A percentile compares a stretch with the other conserved stretches of the same genome.
Evolutionary conservation across 352 stramenopile species (phyloP).

Genomic region (Phytophthora pluvialis): DNA sequence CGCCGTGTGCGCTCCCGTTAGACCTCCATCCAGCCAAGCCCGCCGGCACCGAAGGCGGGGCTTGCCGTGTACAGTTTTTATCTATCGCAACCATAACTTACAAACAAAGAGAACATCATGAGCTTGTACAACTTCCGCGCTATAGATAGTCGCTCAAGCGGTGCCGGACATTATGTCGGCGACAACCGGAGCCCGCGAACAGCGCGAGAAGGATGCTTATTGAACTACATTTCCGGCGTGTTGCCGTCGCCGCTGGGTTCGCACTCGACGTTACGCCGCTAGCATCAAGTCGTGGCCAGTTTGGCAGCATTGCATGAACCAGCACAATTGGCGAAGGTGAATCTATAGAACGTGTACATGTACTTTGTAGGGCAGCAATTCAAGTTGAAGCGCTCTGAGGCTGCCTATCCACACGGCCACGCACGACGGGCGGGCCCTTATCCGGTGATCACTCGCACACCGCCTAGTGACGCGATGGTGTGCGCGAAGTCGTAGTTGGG

Average conservation of each 20-base stretch:
- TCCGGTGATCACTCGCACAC: slow-evolving; percentile 93
- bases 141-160: neutral
- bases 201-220: no score
- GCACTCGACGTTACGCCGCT: slow-evolving; percentile 1
- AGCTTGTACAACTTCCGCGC: slow-evolving; percentile 12
- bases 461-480: slow-evolving; percentile 92
- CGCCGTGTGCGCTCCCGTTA: slow-evolving; percentile 8
- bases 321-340: neutral
- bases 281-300: neutral
- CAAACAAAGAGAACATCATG: slow-evolving; percentile 30
- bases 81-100: slow-evolving; percentile 41
- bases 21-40: slow-evolving; percentile 17
- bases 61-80: slow-evolving; percentile 40
- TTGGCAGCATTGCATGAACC: neutral
- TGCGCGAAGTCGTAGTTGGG: slow-evolving; percentile 94
- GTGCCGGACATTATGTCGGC: neutral
- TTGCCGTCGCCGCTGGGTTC: neutral
- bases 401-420: slow-evolving; percentile 3
- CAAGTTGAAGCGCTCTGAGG: slow-evolving; percentile 21
- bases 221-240: neutral
- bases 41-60: slow-evolving; percentile 22
- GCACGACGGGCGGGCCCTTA: slow-evolving; percentile 26
- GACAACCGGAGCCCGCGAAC: neutral
- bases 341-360: neutral
- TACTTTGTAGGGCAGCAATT: slow-evolving; percentile 2